Evolutionary conservation across 257 asterid genomes (phyloP), one percentile per base, ranked within the genome.

Genomic region (Penstemon newberryi): DNA sequence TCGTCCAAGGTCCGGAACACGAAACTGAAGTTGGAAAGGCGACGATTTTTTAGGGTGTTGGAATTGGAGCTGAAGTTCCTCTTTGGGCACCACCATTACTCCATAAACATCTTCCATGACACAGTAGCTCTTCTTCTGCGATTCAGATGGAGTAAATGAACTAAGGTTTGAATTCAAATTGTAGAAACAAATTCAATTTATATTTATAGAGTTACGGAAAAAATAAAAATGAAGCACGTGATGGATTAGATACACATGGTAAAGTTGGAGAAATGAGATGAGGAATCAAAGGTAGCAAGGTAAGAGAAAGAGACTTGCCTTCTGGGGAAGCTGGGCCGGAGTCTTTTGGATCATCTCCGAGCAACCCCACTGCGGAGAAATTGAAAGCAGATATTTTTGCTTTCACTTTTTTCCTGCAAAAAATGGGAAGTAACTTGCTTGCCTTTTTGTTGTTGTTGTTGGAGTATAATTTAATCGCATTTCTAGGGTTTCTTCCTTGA

Each of bases 111-210:
- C 90, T 65, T 84, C 89, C 77, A 83, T 83, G 5, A 66, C 59
- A 68, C 86, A 71, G 75, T 40, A 80, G 64, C 76, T 80, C 84
- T 86, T 84, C 73, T 79, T 84, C 94, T 83, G 91, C 78, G 75
- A 72, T 69, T 76, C 76, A 67, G 82, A 86, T 4, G 4, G 36
- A 33, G 11, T 33, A 25, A 43, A 61, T 18, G 7, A 60, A 36
- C 6, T n/a, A 4, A 56, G 52, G 38, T 40, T 57, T 8, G 38
- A 49, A 56, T 72, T 56, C 33, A 58, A 64, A 54, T 47, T 15
- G 62, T 69, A 58, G 68, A 25, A 25, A 25, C 33, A 25, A 25
- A 25, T 25, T 25, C 33, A 25, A 25, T 25, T 25, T 25, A 25
- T 25, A 25, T 25, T 25, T 57, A 1, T 19, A 5, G 13, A 40